Base-by-base conservation (phyloP, 2,329 filamentous ascomycete genomes). In the Aspergillus sp. region DNA sequence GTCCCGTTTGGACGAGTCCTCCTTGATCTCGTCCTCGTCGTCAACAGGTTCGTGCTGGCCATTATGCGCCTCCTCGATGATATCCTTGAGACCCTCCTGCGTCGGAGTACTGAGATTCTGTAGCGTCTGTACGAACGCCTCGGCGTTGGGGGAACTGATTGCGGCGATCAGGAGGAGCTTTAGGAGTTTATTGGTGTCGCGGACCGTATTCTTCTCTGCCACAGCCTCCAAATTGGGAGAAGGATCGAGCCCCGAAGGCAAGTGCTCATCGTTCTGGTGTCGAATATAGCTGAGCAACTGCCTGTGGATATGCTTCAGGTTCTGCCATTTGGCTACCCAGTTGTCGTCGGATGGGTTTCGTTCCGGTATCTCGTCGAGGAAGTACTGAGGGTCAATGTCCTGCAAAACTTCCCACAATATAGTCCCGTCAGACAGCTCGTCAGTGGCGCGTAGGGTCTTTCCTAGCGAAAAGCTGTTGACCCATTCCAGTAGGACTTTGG, bases 121-220 rank as follows among this genome's bases (percentile, higher is more conserved):
- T 51, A 75, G 68, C 39, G 67, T 72, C 40, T 66, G 64, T 48
- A 84, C 73, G 58, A 81, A 82, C 32, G 72, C 71, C 47, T 74
- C 74, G 10, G 68, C 64, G 45, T 79, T 75, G 28, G 78, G 75
- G 8, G 80, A 81, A 59, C 77, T 74, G 52, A 82, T 76, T 28
- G 79, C 79, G n/a, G 75, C 75, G 48, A 82, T 76, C 26, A 85
- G 71, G 60, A 85, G 75, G 46, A 85, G 72, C 48, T 80, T 79
- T 38, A 85, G 69, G 43, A 85, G 70, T 71, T 83, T 70, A 47
- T 71, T 66, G 41, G 66, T 67, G 53, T 73, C 70, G 48, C 67
- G 66, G 30, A 64, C 54, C 28, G 70, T 68, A 19, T 62, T 63
- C 44, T 68, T 66, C 50, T 73, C 70, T 9, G 71, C 71, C 47